Conservation (phyloP, 2,329 filamentous ascomycete genomes). For the Xylaria sp. region DNA sequence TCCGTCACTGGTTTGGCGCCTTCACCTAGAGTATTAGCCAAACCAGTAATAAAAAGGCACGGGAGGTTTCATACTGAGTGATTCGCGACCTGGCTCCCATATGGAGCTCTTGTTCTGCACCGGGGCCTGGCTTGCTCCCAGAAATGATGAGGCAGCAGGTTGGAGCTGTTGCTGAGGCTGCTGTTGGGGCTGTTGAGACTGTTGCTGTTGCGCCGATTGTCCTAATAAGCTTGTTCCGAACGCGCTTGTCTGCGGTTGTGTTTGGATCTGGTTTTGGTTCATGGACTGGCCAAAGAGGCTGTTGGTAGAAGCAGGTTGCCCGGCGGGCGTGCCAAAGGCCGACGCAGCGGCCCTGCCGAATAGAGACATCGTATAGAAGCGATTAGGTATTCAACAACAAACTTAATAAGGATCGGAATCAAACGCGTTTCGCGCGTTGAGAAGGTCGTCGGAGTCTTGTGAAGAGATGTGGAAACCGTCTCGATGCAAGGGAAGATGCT, state of each 20-base stretch:
- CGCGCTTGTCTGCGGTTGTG: constrained; percentile 33
- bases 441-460: background rate
- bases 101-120: constrained; percentile 33
- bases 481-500: constrained; percentile 4
- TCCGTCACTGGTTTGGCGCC: constrained; percentile 76
- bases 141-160: constrained; percentile 50
- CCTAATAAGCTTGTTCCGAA: constrained; percentile 42
- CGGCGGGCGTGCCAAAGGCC: constrained; percentile 33
- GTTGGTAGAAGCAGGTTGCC: constrained; percentile 35
- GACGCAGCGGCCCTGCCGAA: constrained; percentile 33
- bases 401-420: background rate
- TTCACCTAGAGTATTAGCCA: constrained; percentile 39
- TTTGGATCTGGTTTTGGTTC: constrained; percentile 46
- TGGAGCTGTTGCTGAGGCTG: constrained; percentile 46
- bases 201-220: constrained; percentile 46
- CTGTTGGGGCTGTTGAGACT: constrained; percentile 48
- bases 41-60: background rate
- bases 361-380: constrained; percentile 33
- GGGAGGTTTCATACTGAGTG: constrained; percentile 31
- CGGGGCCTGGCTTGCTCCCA: constrained; percentile 52
- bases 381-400: background rate
- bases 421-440: constrained; percentile 4
- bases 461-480: constrained; percentile 3
- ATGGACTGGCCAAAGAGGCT: constrained; percentile 50
- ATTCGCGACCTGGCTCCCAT: constrained; percentile 43